These are phyloP conservation scores for Scytalidium sp. DNA, from an alignment of 2,329 filamentous ascomycete genomes.

Conservation along the genomic window DNA sequence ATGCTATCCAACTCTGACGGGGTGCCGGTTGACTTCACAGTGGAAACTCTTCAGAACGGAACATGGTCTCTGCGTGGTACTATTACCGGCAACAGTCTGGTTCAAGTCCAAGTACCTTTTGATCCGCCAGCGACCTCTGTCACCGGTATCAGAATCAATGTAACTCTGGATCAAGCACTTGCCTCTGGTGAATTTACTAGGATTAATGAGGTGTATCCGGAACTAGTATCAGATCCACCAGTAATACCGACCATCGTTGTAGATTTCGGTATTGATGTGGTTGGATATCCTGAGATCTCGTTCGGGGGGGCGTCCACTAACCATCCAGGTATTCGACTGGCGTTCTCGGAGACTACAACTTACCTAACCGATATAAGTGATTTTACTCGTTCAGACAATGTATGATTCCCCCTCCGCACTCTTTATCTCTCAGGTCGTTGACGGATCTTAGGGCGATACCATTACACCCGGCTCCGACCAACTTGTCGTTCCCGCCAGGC, in stretches of 20 bases:
- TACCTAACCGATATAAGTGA: conserved; percentile 43
- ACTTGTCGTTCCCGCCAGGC: conserved; percentile 39
- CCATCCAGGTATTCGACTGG: conserved; percentile 40
- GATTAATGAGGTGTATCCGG: conserved; percentile 2
- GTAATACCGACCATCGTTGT: conserved; percentile 37
- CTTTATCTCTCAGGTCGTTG: neutral
- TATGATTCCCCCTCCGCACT: conserved; percentile 14
- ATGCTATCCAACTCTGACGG: no score
- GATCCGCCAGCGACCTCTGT: no score
- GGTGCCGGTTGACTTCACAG: no score
- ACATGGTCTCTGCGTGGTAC: no score
- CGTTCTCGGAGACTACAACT: conserved; percentile 47
- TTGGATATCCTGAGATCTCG: conserved; percentile 39
- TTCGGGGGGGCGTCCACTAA: conserved; percentile 33
- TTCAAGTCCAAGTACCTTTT: no score
- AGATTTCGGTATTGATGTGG: conserved; percentile 49
- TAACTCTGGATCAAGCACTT: neutral
- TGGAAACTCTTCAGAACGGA: no score
- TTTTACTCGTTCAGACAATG: conserved; percentile 46
- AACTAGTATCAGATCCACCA: conserved; percentile 4
- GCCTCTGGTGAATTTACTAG: neutral
- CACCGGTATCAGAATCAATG: no score
- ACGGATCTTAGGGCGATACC: conserved; percentile 24
- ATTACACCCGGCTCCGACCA: conserved; percentile 47
- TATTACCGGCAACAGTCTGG: no score